Conservation (phyloP, 352 stramenopile species). For the Phytophthora palmivora region DNA sequence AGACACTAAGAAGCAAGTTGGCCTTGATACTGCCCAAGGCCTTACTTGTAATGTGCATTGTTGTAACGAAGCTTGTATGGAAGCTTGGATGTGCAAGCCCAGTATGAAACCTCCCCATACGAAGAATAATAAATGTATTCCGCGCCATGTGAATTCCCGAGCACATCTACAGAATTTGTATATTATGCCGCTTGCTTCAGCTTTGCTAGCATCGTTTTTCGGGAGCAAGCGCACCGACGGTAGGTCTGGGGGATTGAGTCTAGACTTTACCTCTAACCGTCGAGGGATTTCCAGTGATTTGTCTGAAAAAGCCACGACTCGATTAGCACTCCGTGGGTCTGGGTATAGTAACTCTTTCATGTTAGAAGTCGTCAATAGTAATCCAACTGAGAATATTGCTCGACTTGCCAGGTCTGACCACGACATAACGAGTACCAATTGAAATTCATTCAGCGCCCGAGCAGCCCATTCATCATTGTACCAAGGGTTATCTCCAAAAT, state of each 20-base stretch:
- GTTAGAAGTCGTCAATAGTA: slow-evolving; percentile 12
- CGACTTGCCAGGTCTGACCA: slow-evolving; percentile 8
- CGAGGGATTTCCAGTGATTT: neutral
- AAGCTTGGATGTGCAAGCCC: slow-evolving; percentile 20
- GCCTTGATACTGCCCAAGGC: slow-evolving; percentile 35
- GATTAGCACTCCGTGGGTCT: neutral
- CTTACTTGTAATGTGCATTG: slow-evolving; percentile 31
- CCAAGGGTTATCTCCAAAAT: slow-evolving; percentile 16
- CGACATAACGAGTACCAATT: slow-evolving; percentile 12
- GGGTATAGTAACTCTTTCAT: slow-evolving; percentile 15
- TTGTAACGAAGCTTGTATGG: neutral
- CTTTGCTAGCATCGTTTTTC: neutral
- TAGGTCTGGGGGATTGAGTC: neutral
- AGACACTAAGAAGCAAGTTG: slow-evolving; percentile 38
- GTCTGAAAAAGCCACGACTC: slow-evolving; percentile 7
- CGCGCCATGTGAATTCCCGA: neutral
- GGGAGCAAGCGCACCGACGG: neutral
- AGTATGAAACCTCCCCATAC: slow-evolving; percentile 23
- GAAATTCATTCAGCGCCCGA: slow-evolving; percentile 19
- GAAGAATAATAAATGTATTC: slow-evolving; percentile 10
- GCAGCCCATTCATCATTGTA: too few relatives aligned
- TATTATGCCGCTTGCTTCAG: neutral
- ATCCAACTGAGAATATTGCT: slow-evolving; percentile 6
- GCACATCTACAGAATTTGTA: neutral
- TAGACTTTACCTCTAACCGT: slow-evolving; percentile 5